A percentile compares a stretch with the other conserved stretches of the same genome.
Conservation (phyloP, 108 stramenopile genomes). For the Skeletonema marinoi region DNA sequence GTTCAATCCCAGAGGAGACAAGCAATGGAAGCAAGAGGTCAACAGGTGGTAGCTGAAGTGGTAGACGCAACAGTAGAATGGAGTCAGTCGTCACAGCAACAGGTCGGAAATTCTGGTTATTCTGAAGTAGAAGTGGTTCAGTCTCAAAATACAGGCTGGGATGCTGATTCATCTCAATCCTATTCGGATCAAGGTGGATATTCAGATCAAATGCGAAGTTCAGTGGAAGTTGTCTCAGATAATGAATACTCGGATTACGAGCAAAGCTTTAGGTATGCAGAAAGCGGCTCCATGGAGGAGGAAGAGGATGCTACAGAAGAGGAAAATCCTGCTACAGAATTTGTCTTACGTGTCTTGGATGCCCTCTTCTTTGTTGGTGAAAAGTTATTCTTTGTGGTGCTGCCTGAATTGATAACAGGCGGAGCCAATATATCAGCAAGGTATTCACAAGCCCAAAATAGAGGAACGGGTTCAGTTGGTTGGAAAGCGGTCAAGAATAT, state of each 20-base stretch:
- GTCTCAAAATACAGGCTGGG: conserved; percentile 8
- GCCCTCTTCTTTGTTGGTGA: conserved; percentile 69
- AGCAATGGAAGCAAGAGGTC: background rate
- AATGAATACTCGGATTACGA: conserved; percentile 68
- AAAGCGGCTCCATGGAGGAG: conserved; percentile 30
- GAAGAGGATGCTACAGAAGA: conserved; percentile 36
- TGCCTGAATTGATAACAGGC: conserved; percentile 39
- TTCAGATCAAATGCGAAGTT: conserved; percentile 6
- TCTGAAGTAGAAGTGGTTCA: conserved; percentile 45
- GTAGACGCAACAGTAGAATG: conserved; percentile 1
- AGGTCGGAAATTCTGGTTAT: conserved; percentile 3
- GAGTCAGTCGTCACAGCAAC: conserved; percentile 2
- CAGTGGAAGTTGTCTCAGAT: conserved; percentile 69
- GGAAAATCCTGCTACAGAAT: conserved; percentile 41
- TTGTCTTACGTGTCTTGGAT: conserved; percentile 64
- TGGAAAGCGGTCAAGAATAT: conserved; percentile 51
- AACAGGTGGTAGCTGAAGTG: conserved; percentile 12
- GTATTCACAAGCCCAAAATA: conserved; percentile 40
- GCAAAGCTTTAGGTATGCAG: conserved; percentile 51
- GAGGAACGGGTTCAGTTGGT: conserved; percentile 43
- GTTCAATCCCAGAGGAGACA: conserved; percentile 6
- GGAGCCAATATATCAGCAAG: conserved; percentile 25
- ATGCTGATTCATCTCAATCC: background rate
- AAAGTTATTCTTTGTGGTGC: conserved; percentile 56
- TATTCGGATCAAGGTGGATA: conserved; percentile 9